Evolutionary conservation across 1,284 basidiomycete species (phyloP).

Genomic region (Sanghuangporus weigelae): DNA sequence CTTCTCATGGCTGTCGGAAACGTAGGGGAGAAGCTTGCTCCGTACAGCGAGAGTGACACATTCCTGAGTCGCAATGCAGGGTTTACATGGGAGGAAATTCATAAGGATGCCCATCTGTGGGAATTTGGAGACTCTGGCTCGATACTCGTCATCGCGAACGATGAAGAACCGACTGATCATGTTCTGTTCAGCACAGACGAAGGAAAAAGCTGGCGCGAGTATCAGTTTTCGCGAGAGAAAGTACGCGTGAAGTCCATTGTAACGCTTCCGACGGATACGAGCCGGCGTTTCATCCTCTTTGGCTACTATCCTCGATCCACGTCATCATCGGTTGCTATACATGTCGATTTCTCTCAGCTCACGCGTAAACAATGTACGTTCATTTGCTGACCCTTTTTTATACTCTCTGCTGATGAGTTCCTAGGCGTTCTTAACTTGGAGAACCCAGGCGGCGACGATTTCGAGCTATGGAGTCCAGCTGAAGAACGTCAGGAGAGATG

Average conservation of each 20-base stretch:
- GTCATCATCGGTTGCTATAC: slow-evolving; percentile 63
- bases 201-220: slow-evolving; percentile 84
- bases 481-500: slow-evolving; percentile 74
- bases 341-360: slow-evolving; percentile 86
- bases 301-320: slow-evolving; percentile 54
- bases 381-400: neutral
- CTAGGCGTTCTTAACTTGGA: slow-evolving; percentile 65
- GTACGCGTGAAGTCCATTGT: slow-evolving; percentile 77
- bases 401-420: slow-evolving; percentile 18
- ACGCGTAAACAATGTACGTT: slow-evolving; percentile 69
- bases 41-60: slow-evolving; percentile 88
- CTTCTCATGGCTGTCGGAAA: slow-evolving; percentile 97
- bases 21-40: slow-evolving; percentile 79
- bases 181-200: slow-evolving; percentile 89
- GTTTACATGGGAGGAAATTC: slow-evolving; percentile 97
- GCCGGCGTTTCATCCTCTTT: slow-evolving; percentile 85
- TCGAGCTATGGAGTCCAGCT: slow-evolving; percentile 92
- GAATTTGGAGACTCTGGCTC: slow-evolving; percentile 98
- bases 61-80: slow-evolving; percentile 96
- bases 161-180: slow-evolving; percentile 89
- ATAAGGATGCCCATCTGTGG: slow-evolving; percentile 97
- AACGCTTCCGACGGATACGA: slow-evolving; percentile 88
- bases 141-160: slow-evolving; percentile 89
- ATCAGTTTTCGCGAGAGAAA: slow-evolving; percentile 71
- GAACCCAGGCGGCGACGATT: slow-evolving; percentile 81